Conservation (phyloP, 306 rosid genomes). For the Echinosophora koreensis region DNA sequence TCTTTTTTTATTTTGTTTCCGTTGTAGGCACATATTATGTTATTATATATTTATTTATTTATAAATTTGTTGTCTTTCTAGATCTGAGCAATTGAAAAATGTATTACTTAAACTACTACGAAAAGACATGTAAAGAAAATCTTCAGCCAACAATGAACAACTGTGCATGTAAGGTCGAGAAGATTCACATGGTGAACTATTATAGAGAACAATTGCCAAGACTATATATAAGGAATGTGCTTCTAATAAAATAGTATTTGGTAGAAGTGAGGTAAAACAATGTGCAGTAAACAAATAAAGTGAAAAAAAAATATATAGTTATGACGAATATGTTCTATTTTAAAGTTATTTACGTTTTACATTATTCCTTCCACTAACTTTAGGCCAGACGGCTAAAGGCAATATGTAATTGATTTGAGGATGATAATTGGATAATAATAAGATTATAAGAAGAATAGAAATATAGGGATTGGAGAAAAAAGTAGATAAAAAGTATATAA, state of each 20-base stretch:
- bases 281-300: conserved; percentile 29
- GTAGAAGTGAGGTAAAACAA: background rate
- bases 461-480: conserved; percentile 41
- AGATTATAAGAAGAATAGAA: too few relatives aligned
- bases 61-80: background rate
- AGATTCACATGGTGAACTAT: conserved; percentile 6
- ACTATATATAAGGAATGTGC: background rate
- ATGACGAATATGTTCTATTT: conserved; percentile 47
- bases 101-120: background rate
- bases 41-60: background rate
- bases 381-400: conserved; percentile 36
- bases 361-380: conserved; percentile 43
- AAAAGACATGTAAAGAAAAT: background rate
- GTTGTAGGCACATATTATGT: background rate
- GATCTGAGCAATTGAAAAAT: conserved; percentile 19
- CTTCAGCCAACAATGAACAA: background rate
- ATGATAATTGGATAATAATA: conserved; percentile 44
- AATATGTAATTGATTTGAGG: conserved; percentile 37
- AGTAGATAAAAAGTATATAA: conserved; percentile 35
- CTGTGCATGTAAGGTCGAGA: conserved; percentile 17
- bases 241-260: background rate
- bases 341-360: conserved; percentile 47
- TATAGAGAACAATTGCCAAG: background rate
- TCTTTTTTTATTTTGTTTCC: background rate
- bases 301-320: background rate